A percentile compares a stretch with the other conserved stretches of the same genome.
These are phyloP conservation scores for Colletotrichum tropicale DNA, from an alignment of 2,329 filamentous ascomycete species.

Conservation along the genomic window DNA sequence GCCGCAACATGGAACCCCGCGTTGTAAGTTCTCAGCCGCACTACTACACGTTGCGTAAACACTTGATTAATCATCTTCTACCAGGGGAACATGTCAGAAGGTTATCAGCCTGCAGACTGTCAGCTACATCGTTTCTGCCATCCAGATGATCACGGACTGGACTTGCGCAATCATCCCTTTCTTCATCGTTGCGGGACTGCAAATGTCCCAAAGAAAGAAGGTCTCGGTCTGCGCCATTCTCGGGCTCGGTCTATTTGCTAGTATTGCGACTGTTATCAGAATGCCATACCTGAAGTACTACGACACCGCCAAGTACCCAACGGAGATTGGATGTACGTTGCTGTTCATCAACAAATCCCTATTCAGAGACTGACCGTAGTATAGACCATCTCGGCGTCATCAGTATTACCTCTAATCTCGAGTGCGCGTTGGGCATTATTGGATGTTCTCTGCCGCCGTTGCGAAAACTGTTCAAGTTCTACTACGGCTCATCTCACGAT, in stretches of 20 bases:
- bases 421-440: background rate
- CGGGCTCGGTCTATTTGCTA: background rate
- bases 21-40: constrained; percentile 8
- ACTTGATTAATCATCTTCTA: background rate
- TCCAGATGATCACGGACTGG: constrained; percentile 30
- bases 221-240: constrained; percentile 2
- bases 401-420: background rate
- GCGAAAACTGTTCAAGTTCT: background rate
- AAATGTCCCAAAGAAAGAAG: constrained; percentile 29
- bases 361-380: background rate
- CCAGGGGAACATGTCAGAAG: constrained; percentile 3
- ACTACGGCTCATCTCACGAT: background rate
- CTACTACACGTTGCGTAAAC: rapidly evolving
- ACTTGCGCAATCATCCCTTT: constrained; percentile 30
- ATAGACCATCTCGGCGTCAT: constrained; percentile 4
- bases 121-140: constrained; percentile 23
- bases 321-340: background rate
- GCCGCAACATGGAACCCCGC: constrained; percentile 23
- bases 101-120: constrained; percentile 11
- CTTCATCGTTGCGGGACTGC: constrained; percentile 29
- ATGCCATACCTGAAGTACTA: background rate
- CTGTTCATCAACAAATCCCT: rapidly evolving
- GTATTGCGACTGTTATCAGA: background rate
- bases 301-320: background rate
- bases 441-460: background rate